Conservation (phyloP, 176 grass and related monocot genomes). For the Oryza nivara region DNA sequence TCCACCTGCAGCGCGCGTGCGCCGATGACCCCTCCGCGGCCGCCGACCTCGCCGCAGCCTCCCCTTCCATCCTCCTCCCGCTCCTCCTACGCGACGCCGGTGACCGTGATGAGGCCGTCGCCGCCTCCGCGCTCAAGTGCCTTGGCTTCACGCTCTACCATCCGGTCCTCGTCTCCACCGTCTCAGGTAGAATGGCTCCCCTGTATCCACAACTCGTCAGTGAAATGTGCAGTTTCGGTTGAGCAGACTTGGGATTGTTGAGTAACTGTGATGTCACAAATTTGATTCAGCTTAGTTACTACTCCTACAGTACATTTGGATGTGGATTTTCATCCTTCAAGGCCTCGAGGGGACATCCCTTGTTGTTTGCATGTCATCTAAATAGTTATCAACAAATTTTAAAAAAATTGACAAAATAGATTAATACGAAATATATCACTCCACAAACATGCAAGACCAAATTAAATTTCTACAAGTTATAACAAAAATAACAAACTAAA, state of each 20-base stretch:
- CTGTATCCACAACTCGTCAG: slow-evolving; percentile 8
- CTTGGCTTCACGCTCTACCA: slow-evolving; percentile 88
- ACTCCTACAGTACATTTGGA: not conserved
- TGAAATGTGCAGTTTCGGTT: not conserved
- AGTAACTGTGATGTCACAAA: not conserved
- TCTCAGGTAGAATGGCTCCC: slow-evolving; percentile 45
- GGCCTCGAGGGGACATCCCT: no score
- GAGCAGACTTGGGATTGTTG: not conserved
- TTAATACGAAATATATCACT: no score
- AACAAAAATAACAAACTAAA: no score
- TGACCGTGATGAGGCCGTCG: slow-evolving; percentile 46
- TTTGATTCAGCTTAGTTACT: not conserved
- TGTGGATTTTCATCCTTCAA: no score
- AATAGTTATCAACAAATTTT: no score
- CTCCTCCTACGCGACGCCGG: slow-evolving; percentile 55
- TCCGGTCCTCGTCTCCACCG: slow-evolving; percentile 57
- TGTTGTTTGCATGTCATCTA: no score
- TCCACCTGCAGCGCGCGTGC: slow-evolving; percentile 60
- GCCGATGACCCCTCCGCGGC: slow-evolving; percentile 57
- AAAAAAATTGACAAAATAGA: no score
- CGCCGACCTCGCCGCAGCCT: slow-evolving; percentile 55
- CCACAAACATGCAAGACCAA: no score
- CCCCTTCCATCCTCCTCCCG: slow-evolving; percentile 48
- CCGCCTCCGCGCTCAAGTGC: slow-evolving; percentile 69
- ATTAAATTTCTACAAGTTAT: no score